Evolutionary conservation across 1,284 basidiomycete genomes (phyloP).

Genomic region (Mycena sp.): DNA sequence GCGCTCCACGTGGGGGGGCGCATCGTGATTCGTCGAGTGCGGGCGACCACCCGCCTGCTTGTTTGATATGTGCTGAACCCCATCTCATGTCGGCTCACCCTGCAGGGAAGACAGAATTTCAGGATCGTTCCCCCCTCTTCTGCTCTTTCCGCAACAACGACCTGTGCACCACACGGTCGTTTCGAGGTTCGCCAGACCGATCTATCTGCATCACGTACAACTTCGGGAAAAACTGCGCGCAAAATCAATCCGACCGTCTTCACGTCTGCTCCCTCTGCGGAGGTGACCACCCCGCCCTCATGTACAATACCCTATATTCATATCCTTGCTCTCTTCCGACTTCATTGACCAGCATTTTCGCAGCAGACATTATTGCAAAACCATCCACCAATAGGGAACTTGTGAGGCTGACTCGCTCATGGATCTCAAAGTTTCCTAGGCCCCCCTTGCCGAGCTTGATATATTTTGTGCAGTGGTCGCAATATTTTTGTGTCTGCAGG

Average conservation of each 20-base stretch:
- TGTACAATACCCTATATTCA: too few relatives aligned
- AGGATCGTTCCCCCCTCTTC: background rate
- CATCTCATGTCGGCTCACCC: background rate
- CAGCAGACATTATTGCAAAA: too few relatives aligned
- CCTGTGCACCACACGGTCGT: background rate
- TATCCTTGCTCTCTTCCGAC: too few relatives aligned
- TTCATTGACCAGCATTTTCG: too few relatives aligned
- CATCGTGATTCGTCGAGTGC: background rate
- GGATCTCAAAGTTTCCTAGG: too few relatives aligned
- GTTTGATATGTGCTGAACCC: background rate
- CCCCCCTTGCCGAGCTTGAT: too few relatives aligned
- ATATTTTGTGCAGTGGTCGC: too few relatives aligned
- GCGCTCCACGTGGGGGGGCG: background rate
- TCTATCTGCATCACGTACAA: slow-evolving; percentile 8
- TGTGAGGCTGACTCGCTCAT: too few relatives aligned
- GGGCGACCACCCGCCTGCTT: background rate
- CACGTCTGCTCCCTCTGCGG: slow-evolving; percentile 24
- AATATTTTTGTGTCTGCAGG: too few relatives aligned
- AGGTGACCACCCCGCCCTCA: slow-evolving; percentile 6
- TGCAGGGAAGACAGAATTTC: background rate
- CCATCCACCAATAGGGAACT: too few relatives aligned
- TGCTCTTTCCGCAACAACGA: background rate
- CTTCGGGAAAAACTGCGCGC: background rate
- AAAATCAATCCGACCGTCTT: background rate
- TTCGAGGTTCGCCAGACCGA: background rate